Evolutionary conservation across 805 yeast genomes (phyloP).

Genomic region (Myxozyma monticola): DNA sequence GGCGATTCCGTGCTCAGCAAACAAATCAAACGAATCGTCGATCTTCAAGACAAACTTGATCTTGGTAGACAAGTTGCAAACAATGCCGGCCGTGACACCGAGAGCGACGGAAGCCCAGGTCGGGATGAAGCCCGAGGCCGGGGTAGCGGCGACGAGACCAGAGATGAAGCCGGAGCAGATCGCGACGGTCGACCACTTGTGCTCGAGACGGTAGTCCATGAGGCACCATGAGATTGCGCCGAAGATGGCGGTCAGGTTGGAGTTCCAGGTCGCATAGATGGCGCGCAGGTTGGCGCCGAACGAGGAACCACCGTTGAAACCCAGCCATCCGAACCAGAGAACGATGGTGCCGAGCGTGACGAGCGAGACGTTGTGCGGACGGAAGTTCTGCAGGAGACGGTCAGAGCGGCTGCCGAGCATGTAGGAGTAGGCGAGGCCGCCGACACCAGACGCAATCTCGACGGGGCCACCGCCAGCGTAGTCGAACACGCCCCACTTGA

Average conservation of each 20-base stretch:
- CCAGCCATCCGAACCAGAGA: conserved; percentile 95
- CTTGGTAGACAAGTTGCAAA: conserved; percentile 88
- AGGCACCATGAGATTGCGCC: conserved; percentile 93
- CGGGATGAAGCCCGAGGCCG: conserved; percentile 88
- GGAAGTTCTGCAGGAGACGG: conserved; percentile 54
- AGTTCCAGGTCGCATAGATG: conserved; percentile 86
- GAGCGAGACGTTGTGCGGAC: conserved; percentile 93
- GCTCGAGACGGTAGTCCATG: conserved; percentile 82
- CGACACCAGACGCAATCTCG: conserved; percentile 86
- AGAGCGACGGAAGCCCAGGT: conserved; percentile 86
- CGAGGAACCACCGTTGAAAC: conserved; percentile 91
- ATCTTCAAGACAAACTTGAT: conserved; percentile 76
- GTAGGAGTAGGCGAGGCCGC: conserved; percentile 82
- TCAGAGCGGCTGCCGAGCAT: conserved; percentile 67
- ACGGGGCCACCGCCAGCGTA: conserved; percentile 99
- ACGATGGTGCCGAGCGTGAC: conserved; percentile 84
- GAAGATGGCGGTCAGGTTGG: conserved; percentile 83
- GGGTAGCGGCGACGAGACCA: conserved; percentile 96
- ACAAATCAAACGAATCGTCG: conserved; percentile 90
- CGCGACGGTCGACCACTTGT: conserved; percentile 93
- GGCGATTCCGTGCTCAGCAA: conserved; percentile 99
- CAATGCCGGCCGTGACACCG: conserved; percentile 76
- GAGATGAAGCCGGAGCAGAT: conserved; percentile 93
- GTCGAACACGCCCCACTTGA: conserved; percentile 86
- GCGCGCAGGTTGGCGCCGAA: conserved; percentile 79